These are phyloP conservation scores for Aspergillus sergii DNA, from an alignment of 2,329 filamentous ascomycete genomes.

Conservation along the genomic window DNA sequence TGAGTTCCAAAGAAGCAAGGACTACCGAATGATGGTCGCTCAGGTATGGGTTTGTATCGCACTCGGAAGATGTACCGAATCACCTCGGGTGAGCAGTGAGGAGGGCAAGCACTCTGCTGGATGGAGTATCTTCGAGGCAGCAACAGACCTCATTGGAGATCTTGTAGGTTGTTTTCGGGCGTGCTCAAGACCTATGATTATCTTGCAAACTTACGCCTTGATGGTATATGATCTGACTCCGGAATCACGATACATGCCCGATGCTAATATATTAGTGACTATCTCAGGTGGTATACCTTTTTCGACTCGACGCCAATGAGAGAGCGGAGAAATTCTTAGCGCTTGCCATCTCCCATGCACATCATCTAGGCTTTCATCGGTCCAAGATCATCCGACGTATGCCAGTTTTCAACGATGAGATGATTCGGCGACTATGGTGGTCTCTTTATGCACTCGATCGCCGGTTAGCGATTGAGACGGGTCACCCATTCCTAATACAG, in stretches of 20 bases:
- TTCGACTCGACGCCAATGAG: slow-evolving; percentile 18
- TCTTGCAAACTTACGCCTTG: slow-evolving; percentile 21
- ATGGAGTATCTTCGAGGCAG: slow-evolving; percentile 28
- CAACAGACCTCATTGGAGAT: slow-evolving; percentile 24
- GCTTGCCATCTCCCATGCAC: slow-evolving; percentile 23
- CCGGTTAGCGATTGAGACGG: slow-evolving; percentile 27
- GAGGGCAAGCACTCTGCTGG: slow-evolving; percentile 25
- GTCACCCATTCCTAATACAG: slow-evolving; percentile 30
- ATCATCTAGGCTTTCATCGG: slow-evolving; percentile 27
- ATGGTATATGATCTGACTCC: slow-evolving; percentile 15
- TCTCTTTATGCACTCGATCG: slow-evolving; percentile 29
- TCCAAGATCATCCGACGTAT: slow-evolving; percentile 18
- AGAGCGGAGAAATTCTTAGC: slow-evolving; percentile 19
- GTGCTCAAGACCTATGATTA: slow-evolving; percentile 17
- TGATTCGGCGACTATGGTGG: slow-evolving; percentile 34
- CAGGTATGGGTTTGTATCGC: slow-evolving; percentile 24
- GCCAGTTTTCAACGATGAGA: slow-evolving; percentile 22
- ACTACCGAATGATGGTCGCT: slow-evolving; percentile 16
- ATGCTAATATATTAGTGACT: background rate
- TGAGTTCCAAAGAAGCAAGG: background rate
- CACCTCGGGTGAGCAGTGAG: slow-evolving; percentile 14
- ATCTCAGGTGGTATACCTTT: slow-evolving; percentile 25
- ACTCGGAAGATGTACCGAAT: slow-evolving; percentile 26
- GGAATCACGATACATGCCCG: background rate
- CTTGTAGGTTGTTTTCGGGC: slow-evolving; percentile 17